phyloP scores from a whole-genome alignment of 805 yeast genomes.

The Yamadazyma sp. region DNA sequence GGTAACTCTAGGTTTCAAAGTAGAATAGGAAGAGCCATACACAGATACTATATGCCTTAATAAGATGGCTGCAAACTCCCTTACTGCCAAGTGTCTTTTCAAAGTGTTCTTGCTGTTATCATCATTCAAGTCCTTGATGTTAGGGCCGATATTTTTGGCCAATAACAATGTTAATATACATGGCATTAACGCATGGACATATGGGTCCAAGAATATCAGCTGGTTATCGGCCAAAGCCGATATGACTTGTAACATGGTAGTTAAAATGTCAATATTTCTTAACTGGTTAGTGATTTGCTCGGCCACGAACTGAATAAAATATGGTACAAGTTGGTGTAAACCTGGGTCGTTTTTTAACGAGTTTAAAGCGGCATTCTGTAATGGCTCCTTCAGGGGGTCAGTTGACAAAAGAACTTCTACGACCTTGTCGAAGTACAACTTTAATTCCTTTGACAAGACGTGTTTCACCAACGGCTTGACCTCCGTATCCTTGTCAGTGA shows the following conservation, averaged over 20 bases:
- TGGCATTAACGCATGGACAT: conserved; percentile 96
- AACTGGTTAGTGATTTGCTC: conserved; percentile 91
- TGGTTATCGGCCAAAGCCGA: conserved; percentile 81
- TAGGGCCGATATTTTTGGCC: conserved; percentile 81
- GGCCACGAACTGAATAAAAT: conserved; percentile 92
- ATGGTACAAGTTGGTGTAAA: conserved; percentile 92
- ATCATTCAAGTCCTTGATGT: conserved; percentile 33
- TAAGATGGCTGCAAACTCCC: conserved; percentile 86
- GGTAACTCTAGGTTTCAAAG: conserved; percentile 90
- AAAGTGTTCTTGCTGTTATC: conserved; percentile 29
- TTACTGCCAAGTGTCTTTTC: conserved; percentile 53
- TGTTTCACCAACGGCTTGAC: conserved; percentile 93
- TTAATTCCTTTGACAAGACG: conserved; percentile 89
- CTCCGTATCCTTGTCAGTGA: conserved; percentile 44
- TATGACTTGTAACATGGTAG: conserved; percentile 86
- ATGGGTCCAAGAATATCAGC: conserved; percentile 88
- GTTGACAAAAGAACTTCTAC: conserved; percentile 70
- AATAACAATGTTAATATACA: conserved; percentile 84
- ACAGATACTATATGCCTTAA: conserved; percentile 73
- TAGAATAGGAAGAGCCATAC: conserved; percentile 82
- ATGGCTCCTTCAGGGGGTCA: conserved; percentile 52
- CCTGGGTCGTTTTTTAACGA: conserved; percentile 93
- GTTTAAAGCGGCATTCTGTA: conserved; percentile 77
- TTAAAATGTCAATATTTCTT: conserved; percentile 63
- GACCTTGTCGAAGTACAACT: conserved; percentile 88